phyloP scores from a whole-genome alignment of 805 yeast genomes.

The Zygotorulaspora chibaensis region DNA sequence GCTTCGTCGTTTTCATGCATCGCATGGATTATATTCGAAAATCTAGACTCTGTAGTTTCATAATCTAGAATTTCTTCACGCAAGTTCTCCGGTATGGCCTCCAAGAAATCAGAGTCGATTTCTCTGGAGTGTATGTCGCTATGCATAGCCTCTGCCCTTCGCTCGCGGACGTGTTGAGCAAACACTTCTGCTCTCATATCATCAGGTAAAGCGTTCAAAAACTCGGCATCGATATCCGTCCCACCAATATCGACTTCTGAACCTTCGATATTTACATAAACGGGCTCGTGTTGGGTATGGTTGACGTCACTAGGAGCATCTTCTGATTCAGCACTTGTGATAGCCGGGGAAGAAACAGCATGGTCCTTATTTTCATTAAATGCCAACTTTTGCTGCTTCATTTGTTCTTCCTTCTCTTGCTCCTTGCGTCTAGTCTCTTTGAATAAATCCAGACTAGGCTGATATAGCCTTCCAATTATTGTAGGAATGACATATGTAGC shows the following conservation, averaged over 20 bases:
- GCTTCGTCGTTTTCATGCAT: slow-evolving; percentile 9
- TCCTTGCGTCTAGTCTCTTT: slow-evolving; percentile 29
- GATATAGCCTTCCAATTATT: slow-evolving; percentile 46
- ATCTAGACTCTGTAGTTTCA: slow-evolving; percentile 45
- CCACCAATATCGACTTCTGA: slow-evolving; percentile 80
- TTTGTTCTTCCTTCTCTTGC: slow-evolving; percentile 32
- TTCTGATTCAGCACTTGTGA: slow-evolving; percentile 1
- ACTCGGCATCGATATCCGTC: slow-evolving; percentile 88
- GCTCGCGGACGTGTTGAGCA: slow-evolving; percentile 74
- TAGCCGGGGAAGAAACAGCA: slow-evolving; percentile 31
- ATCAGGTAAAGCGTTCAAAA: slow-evolving; percentile 83
- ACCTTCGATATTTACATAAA: slow-evolving; percentile 70
- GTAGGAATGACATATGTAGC: slow-evolving; percentile 38
- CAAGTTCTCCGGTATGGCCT: slow-evolving; percentile 67
- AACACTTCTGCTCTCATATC: slow-evolving; percentile 91
- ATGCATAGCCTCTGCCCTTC: slow-evolving; percentile 54
- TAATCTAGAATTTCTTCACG: slow-evolving; percentile 60
- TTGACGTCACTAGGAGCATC: slow-evolving; percentile 29
- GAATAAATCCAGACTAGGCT: slow-evolving; percentile 42
- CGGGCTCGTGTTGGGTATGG: slow-evolving; percentile 43
- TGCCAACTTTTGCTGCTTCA: slow-evolving; percentile 14
- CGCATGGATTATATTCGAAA: slow-evolving; percentile 22
- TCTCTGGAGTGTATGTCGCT: slow-evolving; percentile 51
- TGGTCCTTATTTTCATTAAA: slow-evolving; percentile 11
- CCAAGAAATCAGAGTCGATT: slow-evolving; percentile 73